These are phyloP conservation scores for Ophiostoma novo-ulmi DNA, from an alignment of 2,329 filamentous ascomycete species.

Conservation along the genomic window DNA sequence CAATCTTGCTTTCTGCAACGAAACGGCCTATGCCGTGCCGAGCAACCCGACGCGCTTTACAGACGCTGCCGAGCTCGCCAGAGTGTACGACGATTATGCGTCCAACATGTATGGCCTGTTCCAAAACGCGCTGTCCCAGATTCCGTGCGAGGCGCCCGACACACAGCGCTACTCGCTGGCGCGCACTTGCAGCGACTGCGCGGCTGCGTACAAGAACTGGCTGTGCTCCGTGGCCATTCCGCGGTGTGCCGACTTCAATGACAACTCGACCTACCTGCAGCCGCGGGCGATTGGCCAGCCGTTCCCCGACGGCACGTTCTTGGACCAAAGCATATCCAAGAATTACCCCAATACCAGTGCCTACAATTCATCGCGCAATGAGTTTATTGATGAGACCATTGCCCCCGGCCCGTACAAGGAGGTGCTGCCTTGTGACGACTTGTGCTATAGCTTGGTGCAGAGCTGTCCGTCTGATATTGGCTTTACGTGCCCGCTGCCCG, in stretches of 20 bases:
- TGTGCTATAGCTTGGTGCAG: constrained; percentile 81
- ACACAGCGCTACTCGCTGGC: constrained; percentile 77
- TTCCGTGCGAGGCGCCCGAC: constrained; percentile 72
- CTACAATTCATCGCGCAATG: constrained; percentile 60
- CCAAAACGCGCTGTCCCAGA: constrained; percentile 71
- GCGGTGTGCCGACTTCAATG: constrained; percentile 75
- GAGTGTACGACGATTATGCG: constrained; percentile 75
- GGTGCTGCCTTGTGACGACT: constrained; percentile 76
- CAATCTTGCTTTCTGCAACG: constrained; percentile 81
- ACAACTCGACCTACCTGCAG: constrained; percentile 51
- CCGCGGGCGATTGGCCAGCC: constrained; percentile 65
- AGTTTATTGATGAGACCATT: constrained; percentile 65
- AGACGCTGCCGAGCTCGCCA: constrained; percentile 56
- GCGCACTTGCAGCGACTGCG: constrained; percentile 70
- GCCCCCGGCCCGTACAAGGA: constrained; percentile 90
- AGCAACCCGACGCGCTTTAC: constrained; percentile 63
- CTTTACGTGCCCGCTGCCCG: constrained; percentile 65
- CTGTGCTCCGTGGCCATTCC: constrained; percentile 90
- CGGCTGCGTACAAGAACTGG: constrained; percentile 82
- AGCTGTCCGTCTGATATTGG: constrained; percentile 72
- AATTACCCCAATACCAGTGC: constrained; percentile 35
- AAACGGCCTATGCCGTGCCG: constrained; percentile 87
- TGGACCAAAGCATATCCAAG: constrained; percentile 35
- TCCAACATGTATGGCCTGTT: constrained; percentile 68
- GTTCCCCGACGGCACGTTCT: constrained; percentile 60